Evolutionary conservation across 352 stramenopile species (phyloP).

Genomic region (Nothophytophthora sp.): DNA sequence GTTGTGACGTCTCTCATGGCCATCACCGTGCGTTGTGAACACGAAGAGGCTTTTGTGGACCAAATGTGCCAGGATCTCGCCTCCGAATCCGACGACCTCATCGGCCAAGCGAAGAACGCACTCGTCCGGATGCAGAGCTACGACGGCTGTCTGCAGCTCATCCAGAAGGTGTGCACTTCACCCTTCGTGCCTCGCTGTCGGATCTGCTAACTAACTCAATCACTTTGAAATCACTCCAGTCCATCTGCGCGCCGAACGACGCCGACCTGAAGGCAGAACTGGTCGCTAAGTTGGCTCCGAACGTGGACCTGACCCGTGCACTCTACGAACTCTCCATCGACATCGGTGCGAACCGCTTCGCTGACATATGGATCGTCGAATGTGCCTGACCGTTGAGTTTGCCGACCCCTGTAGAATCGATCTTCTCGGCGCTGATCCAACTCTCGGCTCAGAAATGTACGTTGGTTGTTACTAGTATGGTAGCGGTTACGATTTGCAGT

Average conservation of each 20-base stretch:
- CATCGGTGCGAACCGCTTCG: constrained; percentile 27
- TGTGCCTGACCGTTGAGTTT: not conserved
- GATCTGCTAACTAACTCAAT: not conserved
- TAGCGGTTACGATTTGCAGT: not conserved
- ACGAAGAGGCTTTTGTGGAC: constrained; percentile 29
- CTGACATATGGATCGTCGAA: not conserved
- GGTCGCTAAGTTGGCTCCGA: constrained; percentile 36
- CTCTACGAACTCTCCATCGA: constrained; percentile 47
- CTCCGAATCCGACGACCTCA: constrained; percentile 35
- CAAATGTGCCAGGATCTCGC: constrained; percentile 49
- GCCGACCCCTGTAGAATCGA: constrained; percentile 30
- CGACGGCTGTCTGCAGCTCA: constrained; percentile 43
- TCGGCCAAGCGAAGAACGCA: constrained; percentile 32
- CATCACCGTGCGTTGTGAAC: not conserved
- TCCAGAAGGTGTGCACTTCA: constrained; percentile 33
- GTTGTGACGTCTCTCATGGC: not conserved
- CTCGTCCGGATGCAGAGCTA: constrained; percentile 41
- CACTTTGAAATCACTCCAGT: constrained; percentile 13
- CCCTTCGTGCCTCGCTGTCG: not conserved
- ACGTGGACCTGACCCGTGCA: constrained; percentile 35
- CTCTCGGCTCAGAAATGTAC: constrained; percentile 55
- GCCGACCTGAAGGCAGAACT: constrained; percentile 36
- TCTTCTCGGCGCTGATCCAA: constrained; percentile 46
- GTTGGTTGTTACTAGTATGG: not conserved
- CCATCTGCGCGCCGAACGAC: constrained; percentile 35